Percentiles rank a stretch among this genome's conserved stretches.
Evolutionary conservation across 805 yeast species (phyloP).

Genomic region (Ascoidea asiatica): DNA sequence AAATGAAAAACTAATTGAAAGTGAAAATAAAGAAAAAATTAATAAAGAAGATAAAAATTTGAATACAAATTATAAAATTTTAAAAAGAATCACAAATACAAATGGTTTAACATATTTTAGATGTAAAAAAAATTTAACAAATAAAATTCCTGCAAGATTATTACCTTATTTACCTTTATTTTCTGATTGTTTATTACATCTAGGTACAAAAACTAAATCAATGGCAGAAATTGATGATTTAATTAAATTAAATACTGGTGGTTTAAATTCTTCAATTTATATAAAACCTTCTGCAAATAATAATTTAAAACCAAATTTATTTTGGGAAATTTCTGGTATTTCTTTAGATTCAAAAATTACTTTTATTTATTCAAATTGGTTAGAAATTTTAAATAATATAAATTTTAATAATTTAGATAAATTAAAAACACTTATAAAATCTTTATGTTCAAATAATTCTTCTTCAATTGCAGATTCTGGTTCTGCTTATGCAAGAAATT

Average conservation of each 20-base stretch:
- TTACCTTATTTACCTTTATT: slow-evolving; percentile 66
- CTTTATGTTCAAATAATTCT: slow-evolving; percentile 63
- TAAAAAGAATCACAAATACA: slow-evolving; percentile 47
- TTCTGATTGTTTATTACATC: slow-evolving; percentile 63
- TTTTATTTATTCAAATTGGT: slow-evolving; percentile 52
- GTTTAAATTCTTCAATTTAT: slow-evolving; percentile 50
- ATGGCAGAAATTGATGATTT: slow-evolving; percentile 79
- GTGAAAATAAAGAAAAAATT: too few species aligned
- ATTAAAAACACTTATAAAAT: slow-evolving; percentile 57
- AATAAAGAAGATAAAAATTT: slow-evolving; percentile 19
- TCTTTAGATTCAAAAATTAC: slow-evolving; percentile 51
- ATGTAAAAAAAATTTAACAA: slow-evolving; percentile 45
- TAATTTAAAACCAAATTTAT: slow-evolving; percentile 33
- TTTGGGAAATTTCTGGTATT: slow-evolving; percentile 52
- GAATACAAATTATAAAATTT: slow-evolving; percentile 21
- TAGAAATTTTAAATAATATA: slow-evolving; percentile 55
- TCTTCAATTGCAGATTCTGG: slow-evolving; percentile 79
- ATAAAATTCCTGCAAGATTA: slow-evolving; percentile 42
- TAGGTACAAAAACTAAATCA: slow-evolving; percentile 64
- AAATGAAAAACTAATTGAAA: too few species aligned
- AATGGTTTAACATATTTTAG: slow-evolving; percentile 74
- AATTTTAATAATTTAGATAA: slow-evolving; percentile 54
- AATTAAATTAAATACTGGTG: slow-evolving; percentile 77
- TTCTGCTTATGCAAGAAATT: slow-evolving; percentile 65
- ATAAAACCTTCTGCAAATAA: slow-evolving; percentile 41